Evolutionary conservation across 1,284 basidiomycete species (phyloP).

Genomic region (Heterobasidion parviporum): DNA sequence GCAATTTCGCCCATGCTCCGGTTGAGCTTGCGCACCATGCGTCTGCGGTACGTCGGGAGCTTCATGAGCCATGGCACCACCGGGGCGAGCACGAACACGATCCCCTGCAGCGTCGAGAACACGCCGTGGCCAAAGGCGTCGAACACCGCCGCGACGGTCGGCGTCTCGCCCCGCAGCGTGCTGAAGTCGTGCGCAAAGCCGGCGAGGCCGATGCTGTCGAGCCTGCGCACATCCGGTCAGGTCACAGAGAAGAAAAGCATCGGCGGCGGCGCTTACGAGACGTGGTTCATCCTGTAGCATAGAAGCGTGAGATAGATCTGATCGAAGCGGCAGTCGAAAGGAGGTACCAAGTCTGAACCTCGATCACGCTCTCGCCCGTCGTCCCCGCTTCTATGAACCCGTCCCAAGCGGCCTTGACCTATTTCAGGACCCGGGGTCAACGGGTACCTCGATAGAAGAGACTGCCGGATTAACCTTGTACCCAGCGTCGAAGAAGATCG

Average conservation of each 20-base stretch:
- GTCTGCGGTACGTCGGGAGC: not conserved
- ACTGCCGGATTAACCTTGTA: conserved; percentile 33
- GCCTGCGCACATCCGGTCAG: conserved; percentile 21
- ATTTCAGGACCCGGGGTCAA: not conserved
- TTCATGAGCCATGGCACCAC: not conserved
- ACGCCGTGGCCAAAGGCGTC: not conserved
- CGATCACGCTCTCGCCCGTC: not conserved
- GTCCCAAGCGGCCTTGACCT: not conserved
- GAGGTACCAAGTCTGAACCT: not conserved
- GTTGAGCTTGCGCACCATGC: conserved; percentile 18
- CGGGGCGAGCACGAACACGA: not conserved
- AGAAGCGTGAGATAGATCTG: not conserved
- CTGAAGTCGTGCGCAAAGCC: not conserved
- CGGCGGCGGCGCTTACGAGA: not conserved
- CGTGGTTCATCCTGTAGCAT: not conserved
- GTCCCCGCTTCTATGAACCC: not conserved
- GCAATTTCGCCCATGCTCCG: conserved; percentile 36
- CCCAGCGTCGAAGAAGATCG: conserved; percentile 33
- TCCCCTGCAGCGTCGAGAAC: not conserved
- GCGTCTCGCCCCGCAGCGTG: not conserved
- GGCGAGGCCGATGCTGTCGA: conserved; percentile 53
- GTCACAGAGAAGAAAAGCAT: not conserved
- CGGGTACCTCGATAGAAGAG: too few species aligned
- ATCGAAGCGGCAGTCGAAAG: too few species aligned
- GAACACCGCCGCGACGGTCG: not conserved